Conservation (phyloP, 306 rosid species). For the Calophaca sinica region DNA sequence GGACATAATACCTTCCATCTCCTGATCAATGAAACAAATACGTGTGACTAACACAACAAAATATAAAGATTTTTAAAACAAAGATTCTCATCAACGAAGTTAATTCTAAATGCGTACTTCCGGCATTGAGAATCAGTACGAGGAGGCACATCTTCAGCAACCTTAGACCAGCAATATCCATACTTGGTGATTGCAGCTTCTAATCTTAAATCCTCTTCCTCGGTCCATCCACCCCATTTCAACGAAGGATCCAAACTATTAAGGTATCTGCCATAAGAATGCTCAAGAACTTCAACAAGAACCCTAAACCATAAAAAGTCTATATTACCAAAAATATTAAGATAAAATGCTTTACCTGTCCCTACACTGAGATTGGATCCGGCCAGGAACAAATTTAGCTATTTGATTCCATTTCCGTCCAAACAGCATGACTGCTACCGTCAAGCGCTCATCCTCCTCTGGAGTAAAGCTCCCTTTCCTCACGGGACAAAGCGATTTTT, state of each 20-base stretch:
- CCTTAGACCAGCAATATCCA: slow-evolving; percentile 92
- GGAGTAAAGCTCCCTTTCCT: slow-evolving; percentile 73
- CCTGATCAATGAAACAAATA: slow-evolving; percentile 58
- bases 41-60: slow-evolving; percentile 6
- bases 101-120: slow-evolving; percentile 63
- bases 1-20: slow-evolving; percentile 86
- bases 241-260: slow-evolving; percentile 84
- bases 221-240: slow-evolving; percentile 79
- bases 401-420: slow-evolving; percentile 90
- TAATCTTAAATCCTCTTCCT: slow-evolving; percentile 84
- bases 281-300: slow-evolving; percentile 40
- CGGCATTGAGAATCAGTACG: slow-evolving; percentile 95
- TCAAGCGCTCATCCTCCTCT: slow-evolving; percentile 81
- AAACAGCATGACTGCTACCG: slow-evolving; percentile 87
- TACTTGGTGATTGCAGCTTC: slow-evolving; percentile 72
- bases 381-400: slow-evolving; percentile 87
- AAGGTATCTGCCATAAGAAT: slow-evolving; percentile 71
- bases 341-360: slow-evolving; percentile 69
- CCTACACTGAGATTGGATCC: slow-evolving; percentile 93
- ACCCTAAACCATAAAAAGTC: slow-evolving; percentile 33
- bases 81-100: background rate
- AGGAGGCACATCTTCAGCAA: slow-evolving; percentile 80
- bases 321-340: background rate
- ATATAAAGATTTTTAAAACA: background rate
- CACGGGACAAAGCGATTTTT: slow-evolving; percentile 78